phyloP scores from a whole-genome alignment of 305 asterid genomes.

The Ruellia speciosa region DNA sequence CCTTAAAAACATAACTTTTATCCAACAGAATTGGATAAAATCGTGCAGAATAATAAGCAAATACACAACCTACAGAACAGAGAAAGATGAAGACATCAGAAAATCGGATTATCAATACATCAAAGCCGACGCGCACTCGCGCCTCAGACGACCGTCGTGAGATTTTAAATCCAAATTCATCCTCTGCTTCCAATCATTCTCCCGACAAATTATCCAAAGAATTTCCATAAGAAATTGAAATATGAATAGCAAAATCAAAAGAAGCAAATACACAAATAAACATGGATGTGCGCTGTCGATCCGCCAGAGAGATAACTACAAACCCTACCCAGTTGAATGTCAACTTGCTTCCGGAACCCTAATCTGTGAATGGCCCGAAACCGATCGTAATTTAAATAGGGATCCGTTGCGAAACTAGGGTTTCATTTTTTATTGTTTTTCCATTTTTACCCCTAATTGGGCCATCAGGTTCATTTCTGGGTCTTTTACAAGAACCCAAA shows the following conservation, averaged over 20 bases:
- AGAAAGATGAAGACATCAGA: slow-evolving; percentile 27
- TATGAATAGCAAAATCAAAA: background rate
- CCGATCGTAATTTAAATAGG: background rate
- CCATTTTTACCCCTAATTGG: background rate
- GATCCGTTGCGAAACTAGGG: background rate
- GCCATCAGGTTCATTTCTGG: background rate
- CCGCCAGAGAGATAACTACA: too few species aligned
- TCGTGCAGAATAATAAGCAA: background rate
- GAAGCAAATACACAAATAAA: background rate
- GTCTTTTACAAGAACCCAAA: background rate
- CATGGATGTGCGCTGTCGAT: too few species aligned
- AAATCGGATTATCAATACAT: slow-evolving; percentile 31
- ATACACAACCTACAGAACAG: background rate
- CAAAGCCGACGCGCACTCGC: slow-evolving; percentile 26
- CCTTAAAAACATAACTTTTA: too few species aligned
- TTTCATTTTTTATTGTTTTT: background rate
- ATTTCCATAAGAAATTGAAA: too few species aligned
- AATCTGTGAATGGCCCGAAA: too few species aligned
- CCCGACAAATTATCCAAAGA: background rate
- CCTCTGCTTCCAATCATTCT: slow-evolving; percentile 17
- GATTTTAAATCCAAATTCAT: slow-evolving; percentile 45
- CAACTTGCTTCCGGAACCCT: too few species aligned
- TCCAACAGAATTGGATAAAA: background rate
- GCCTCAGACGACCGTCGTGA: slow-evolving; percentile 68
- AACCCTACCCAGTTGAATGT: too few species aligned